Evolutionary conservation across 441 rosid genomes (phyloP).

Genomic region (Erysimum cheiri): DNA sequence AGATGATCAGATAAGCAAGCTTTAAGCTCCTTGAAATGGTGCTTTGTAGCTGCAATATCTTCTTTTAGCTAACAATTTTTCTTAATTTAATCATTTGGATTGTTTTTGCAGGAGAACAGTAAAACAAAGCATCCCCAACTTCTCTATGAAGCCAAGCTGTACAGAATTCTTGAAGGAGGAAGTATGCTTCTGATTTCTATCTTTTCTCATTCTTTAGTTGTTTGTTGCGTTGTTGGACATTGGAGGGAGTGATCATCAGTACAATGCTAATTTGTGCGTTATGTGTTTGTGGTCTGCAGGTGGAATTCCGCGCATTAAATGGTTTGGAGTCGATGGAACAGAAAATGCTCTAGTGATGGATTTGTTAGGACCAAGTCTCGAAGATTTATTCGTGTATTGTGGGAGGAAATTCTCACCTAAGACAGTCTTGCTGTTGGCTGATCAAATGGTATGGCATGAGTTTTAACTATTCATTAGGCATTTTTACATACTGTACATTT

Average conservation of each 20-base stretch:
- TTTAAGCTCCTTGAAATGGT: constrained; percentile 10
- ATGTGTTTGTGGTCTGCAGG: constrained; percentile 41
- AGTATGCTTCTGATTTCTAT: constrained; percentile 47
- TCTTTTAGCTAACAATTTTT: constrained; percentile 20
- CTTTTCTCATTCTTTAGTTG: not conserved
- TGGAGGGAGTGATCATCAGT: not conserved
- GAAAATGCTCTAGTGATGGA: constrained; percentile 64
- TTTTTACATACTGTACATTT: not conserved
- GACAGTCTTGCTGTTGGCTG: constrained; percentile 69
- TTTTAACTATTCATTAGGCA: not conserved
- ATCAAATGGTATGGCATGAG: constrained; percentile 57
- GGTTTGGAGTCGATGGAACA: constrained; percentile 70
- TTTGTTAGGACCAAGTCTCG: constrained; percentile 74
- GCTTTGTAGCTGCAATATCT: not conserved
- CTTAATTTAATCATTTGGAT: not conserved
- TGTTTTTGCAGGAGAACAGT: constrained; percentile 63
- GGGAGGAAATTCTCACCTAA: constrained; percentile 73
- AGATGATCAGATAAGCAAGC: constrained; percentile 9
- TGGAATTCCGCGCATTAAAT: constrained; percentile 60
- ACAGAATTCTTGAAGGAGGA: constrained; percentile 73
- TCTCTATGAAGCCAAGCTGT: constrained; percentile 69
- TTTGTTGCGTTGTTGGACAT: not conserved
- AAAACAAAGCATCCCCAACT: constrained; percentile 73
- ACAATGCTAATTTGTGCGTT: not conserved
- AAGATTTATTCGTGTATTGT: constrained; percentile 69